These are phyloP conservation scores for Phytophthora pini DNA, from an alignment of 352 stramenopile species.

Conservation along the genomic window DNA sequence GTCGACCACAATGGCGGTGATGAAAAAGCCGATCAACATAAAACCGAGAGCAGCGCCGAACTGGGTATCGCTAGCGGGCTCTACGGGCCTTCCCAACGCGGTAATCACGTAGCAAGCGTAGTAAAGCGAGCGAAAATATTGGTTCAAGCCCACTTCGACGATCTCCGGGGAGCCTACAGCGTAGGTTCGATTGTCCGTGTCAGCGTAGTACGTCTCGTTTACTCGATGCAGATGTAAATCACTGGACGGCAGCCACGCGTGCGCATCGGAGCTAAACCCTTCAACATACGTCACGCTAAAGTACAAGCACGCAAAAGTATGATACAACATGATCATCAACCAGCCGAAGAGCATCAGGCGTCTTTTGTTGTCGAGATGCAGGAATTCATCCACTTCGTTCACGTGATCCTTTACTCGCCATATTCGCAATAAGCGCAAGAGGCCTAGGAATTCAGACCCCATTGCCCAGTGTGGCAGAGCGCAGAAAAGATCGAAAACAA, in stretches of 20 bases:
- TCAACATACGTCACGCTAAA: constrained; percentile 69
- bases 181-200: constrained; percentile 31
- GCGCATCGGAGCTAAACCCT: constrained; percentile 48
- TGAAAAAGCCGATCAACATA: constrained; percentile 80
- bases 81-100: constrained; percentile 51
- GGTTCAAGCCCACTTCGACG: constrained; percentile 34
- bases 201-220: constrained; percentile 46
- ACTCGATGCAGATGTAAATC: constrained; percentile 50
- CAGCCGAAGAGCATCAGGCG: constrained; percentile 55
- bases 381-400: constrained; percentile 50
- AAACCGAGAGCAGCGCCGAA: constrained; percentile 60
- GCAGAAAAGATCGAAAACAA: constrained; percentile 53
- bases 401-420: constrained; percentile 45
- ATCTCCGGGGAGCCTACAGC: constrained; percentile 26
- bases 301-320: constrained; percentile 63
- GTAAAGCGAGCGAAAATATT: constrained; percentile 74
- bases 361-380: constrained; percentile 58
- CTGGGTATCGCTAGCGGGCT: constrained; percentile 58
- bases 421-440: constrained; percentile 52
- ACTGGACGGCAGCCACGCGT: constrained; percentile 58
- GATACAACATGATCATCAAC: constrained; percentile 62
- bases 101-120: constrained; percentile 69
- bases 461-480: constrained; percentile 53
- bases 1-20: constrained; percentile 75
- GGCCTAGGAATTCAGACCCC: constrained; percentile 19